Percentiles rank a stretch among this genome's conserved stretches.
phyloP scores from a whole-genome alignment of 352 stramenopile species.

The Blastocystis sp. region DNA sequence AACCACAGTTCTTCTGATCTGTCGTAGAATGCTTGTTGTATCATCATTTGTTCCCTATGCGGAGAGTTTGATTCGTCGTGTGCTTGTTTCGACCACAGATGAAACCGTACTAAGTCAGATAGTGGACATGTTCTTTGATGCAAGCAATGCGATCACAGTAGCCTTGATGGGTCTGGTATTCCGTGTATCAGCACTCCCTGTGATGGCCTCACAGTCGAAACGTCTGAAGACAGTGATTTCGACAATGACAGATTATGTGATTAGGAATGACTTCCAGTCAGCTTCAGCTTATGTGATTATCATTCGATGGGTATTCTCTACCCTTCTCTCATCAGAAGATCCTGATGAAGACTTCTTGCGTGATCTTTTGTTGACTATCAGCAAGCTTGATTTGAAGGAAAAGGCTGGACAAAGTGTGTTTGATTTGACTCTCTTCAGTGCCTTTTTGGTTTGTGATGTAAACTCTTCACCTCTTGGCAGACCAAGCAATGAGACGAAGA shows the following conservation, averaged over 20 bases:
- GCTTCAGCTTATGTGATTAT: conserved; percentile 1
- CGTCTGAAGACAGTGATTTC: not conserved
- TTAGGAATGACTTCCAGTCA: conserved; percentile 15
- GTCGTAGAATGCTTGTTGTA: conserved; percentile 1
- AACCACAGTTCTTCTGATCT: not conserved
- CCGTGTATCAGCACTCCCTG: conserved; percentile 1
- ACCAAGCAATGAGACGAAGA: not conserved
- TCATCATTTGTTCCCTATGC: conserved; percentile 2
- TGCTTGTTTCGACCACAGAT: not conserved
- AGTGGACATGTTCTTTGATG: not conserved
- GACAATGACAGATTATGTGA: not conserved
- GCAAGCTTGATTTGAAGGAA: not conserved
- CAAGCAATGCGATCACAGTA: conserved; percentile 28
- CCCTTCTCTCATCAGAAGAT: not conserved
- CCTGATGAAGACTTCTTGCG: not conserved
- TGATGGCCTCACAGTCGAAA: not conserved
- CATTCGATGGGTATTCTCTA: not conserved
- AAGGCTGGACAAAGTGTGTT: conserved; percentile 1
- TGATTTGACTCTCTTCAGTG: not conserved
- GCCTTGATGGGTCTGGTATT: conserved; percentile 22
- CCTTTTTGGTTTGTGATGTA: not conserved
- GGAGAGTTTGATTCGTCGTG: not conserved
- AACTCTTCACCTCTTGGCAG: not conserved
- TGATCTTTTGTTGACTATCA: not conserved
- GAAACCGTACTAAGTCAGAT: not conserved